A percentile compares a stretch with the other conserved stretches of the same genome.
phyloP scores from a whole-genome alignment of 2,329 filamentous ascomycete genomes.

The Colletotrichum theobromicola region DNA sequence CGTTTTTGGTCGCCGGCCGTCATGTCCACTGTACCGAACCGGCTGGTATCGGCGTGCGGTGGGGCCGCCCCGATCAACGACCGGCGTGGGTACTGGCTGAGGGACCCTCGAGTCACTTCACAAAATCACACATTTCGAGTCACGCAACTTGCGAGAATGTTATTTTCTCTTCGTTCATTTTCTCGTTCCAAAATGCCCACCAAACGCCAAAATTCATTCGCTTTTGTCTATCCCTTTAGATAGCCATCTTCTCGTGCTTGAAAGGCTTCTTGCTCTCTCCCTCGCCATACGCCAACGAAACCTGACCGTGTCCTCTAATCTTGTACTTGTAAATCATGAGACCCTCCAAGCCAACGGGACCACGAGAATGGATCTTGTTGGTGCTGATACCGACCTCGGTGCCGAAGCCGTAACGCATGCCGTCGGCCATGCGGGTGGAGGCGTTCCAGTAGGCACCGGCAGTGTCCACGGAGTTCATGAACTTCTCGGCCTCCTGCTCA shows the following conservation, averaged over 20 bases:
- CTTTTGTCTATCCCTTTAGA: slow-evolving; percentile 31
- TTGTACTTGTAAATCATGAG: slow-evolving; percentile 98
- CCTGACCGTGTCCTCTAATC: slow-evolving; percentile 81
- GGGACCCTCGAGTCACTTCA: not conserved
- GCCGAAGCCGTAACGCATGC: slow-evolving; percentile 96
- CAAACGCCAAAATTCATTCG: slow-evolving; percentile 4
- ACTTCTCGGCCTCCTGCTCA: slow-evolving; percentile 72
- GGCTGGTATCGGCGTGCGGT: not conserved
- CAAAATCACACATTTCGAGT: not conserved
- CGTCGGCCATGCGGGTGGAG: slow-evolving; percentile 91
- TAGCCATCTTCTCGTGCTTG: slow-evolving; percentile 61
- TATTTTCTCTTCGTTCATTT: not conserved
- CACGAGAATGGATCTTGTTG: slow-evolving; percentile 95
- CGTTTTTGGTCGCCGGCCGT: not conserved
- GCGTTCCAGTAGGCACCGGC: slow-evolving; percentile 98
- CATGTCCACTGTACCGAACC: not conserved
- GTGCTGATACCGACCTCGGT: slow-evolving; percentile 98
- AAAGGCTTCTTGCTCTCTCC: slow-evolving; percentile 64
- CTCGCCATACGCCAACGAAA: slow-evolving; percentile 76
- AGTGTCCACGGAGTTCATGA: slow-evolving; percentile 86
- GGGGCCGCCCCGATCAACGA: not conserved
- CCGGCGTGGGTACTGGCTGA: not conserved
- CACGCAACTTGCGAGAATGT: not conserved
- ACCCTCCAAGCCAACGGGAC: slow-evolving; percentile 92
- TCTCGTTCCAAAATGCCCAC: not conserved